Evolutionary conservation across 2,329 filamentous ascomycete species (phyloP), one percentile per base, ranked within the genome.

Genomic region (Pseudofabraea citricarpa): DNA sequence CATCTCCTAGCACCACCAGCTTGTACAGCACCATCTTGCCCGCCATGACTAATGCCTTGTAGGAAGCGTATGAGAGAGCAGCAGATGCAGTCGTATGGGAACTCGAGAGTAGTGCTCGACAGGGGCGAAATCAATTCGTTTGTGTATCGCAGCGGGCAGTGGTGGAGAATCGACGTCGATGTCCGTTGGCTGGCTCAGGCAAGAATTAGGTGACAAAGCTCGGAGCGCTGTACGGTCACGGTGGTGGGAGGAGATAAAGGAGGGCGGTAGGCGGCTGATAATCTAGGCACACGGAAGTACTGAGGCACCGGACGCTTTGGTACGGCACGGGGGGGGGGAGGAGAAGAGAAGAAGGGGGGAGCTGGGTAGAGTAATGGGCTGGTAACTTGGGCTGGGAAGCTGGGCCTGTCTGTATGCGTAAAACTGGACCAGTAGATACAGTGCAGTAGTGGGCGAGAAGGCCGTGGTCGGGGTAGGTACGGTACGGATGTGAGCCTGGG

Each of bases 11-110:
- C 70, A 95, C 90, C 79, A 95, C 90, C 77, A 95, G 71, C 72
- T 95, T 95, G 75, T 95, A 94, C 66, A 95, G 72, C 63, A 90
- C 90, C 89, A 94, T 94, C 75, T 91, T 90, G 62, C 87, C 87
- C 71, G 87, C 83, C 88, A 93, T 93, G 35, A 15, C 35, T 37
- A 37, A 20, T 15, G 15, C 15, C 5, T 20, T 15, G 10, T 15
- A 5, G 10, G 35, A 23, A 22, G 23, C 5, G 20, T 10, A 21
- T 22, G 15, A 15, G 21, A 15, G 15, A 5, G 10, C 10, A 37
- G 18, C 15, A 12, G 12, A 13, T 10, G 19, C 15, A 13, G 35
- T 21, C 15, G 35, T 9, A 37, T 37, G 19, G 35, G 23, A 15
- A 15, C 6, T 15, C 18, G n/a, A 15, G 18, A 9, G 35, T 21